Evolutionary conservation across 129 eudicot genomes (phyloP), one percentile per base, ranked within the genome.

Genomic region (Chrysanthemum makinoi): DNA sequence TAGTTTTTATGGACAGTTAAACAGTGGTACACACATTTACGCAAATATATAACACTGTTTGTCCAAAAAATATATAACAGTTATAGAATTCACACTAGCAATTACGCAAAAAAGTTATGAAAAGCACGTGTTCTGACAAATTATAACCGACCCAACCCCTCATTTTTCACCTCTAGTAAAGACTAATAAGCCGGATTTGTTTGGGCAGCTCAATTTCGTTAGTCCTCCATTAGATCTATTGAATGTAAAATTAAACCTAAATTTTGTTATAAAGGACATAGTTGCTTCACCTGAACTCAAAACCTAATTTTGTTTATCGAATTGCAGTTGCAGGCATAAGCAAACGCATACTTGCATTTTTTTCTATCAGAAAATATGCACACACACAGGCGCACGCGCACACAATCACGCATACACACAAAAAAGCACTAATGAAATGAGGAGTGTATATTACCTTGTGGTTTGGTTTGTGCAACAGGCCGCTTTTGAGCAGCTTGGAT

Each of bases 401-500:
- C 22, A 1, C 22, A 1, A 0, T 0, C 22, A 20, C 22, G 1
- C 22, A 20, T 1, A 20, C 22, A 20, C 22, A 20, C 0, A 55
- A 24, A 55, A n/a, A 55, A n/a, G 24, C 1, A 17, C 12, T 8
- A 57, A 64, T 57, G 6, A 43, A 35, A 71, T 39, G 63, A 43
- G 0, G 6, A 48, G 33, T 11, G 39, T 49, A 65, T 62, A 20
- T 39, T 81, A 92, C 98, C 98, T 85, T 83, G 84, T 52, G 87
- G 86, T 83, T 92, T 89, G 65, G 88, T 82, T 46, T 77, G 82
- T 26, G 84, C 70, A 30, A 91, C 95, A 26, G 96, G 97, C 68
- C 97, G 82, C 65, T 84, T 88, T 81, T 91, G 98, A 77, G 98
- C 95, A 74, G 91, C 98, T 75, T 86, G 86, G 65, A 92, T 92